Percentiles rank a stretch among this genome's conserved stretches.
These are phyloP conservation scores for Penicillium subrubescens DNA, from an alignment of 495 filamentous ascomycete species.

Conservation along the genomic window DNA sequence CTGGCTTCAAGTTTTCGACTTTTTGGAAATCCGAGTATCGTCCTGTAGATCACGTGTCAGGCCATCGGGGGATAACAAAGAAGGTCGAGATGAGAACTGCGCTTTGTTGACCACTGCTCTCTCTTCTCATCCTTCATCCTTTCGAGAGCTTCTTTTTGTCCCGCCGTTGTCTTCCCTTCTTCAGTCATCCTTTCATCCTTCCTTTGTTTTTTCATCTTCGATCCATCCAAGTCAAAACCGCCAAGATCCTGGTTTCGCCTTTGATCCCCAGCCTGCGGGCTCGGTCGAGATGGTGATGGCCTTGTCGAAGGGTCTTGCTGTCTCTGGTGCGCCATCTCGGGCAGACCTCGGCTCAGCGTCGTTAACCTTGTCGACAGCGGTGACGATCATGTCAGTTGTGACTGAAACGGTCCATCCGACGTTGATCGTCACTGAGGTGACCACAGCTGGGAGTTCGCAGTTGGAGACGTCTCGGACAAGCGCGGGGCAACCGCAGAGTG, in stretches of 20 bases:
- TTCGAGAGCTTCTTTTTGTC: neutral
- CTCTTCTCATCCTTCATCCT: neutral
- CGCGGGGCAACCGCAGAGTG: neutral
- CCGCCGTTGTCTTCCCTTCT: neutral
- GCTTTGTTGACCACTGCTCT: neutral
- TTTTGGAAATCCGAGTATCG: neutral
- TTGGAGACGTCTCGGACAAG: neutral
- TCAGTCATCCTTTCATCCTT: neutral
- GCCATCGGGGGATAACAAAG: neutral
- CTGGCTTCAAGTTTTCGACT: neutral
- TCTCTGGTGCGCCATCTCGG: neutral
- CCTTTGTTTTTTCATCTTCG: neutral
- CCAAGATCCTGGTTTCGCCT: neutral
- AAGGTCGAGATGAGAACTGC: neutral
- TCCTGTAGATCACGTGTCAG: neutral
- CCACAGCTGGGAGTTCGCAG: neutral
- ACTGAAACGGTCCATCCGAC: conserved; percentile 16
- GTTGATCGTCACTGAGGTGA: conserved; percentile 5
- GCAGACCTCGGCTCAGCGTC: neutral
- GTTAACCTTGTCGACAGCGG: neutral
- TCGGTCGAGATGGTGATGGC: conserved; percentile 16
- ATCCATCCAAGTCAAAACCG: neutral
- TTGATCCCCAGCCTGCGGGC: conserved; percentile 9
- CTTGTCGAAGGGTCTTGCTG: neutral
- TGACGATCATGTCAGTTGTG: conserved; percentile 13